These are phyloP conservation scores for Ceratobasidium sp. DNA, from an alignment of 1,284 basidiomycete genomes.

Conservation along the genomic window DNA sequence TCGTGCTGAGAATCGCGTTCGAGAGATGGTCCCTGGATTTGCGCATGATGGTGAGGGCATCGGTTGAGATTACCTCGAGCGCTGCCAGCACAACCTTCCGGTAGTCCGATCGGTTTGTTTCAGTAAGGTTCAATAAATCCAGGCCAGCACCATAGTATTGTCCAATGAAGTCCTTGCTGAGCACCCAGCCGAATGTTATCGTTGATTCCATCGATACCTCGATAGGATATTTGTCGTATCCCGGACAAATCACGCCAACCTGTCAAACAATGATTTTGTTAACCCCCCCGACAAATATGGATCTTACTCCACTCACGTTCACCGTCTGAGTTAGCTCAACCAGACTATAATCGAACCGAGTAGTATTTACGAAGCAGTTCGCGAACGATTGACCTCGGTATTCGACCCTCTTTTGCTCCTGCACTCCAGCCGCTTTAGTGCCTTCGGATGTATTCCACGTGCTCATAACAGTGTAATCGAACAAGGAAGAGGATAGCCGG, in stretches of 20 bases:
- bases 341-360: constrained; percentile 19
- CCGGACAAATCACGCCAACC: constrained; percentile 14
- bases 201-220: constrained; percentile 14
- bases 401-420: constrained; percentile 15
- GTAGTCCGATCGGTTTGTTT: not conserved
- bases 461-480: constrained; percentile 28
- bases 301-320: not conserved
- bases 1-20: not conserved
- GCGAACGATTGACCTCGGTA: constrained; percentile 21
- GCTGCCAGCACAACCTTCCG: constrained; percentile 13
- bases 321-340: constrained; percentile 14
- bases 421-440: not conserved
- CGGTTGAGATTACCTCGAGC: constrained; percentile 18
- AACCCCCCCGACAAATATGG: not conserved
- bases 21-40: not conserved
- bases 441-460: not conserved
- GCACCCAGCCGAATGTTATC: not conserved
- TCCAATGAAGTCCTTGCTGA: constrained; percentile 24
- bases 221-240: constrained; percentile 1
- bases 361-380: not conserved
- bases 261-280: not conserved
- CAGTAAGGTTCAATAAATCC: not conserved
- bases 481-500: constrained; percentile 8
- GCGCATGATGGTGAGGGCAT: constrained; percentile 1
- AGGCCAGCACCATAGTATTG: constrained; percentile 14